Base-by-base conservation (phyloP, 495 filamentous ascomycete species). In the Aspergillus biplanus region DNA sequence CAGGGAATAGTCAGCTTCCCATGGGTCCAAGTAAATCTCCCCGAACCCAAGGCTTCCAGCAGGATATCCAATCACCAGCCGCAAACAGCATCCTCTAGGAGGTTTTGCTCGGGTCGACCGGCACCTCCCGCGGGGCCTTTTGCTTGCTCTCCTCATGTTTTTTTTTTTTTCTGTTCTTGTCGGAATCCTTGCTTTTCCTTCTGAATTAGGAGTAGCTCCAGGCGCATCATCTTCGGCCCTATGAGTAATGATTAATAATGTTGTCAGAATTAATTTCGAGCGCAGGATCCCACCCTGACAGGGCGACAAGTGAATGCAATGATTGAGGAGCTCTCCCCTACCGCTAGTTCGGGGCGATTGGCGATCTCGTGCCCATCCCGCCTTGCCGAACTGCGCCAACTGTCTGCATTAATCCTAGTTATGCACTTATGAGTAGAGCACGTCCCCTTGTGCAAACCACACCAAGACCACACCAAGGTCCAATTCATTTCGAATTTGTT, bases 1-100 rank as follows among this genome's bases (percentile, higher is more conserved):
- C 59, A 58, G 47, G 58, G 54, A 62, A 65, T 65, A 62, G 64
- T 58, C 27, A 48, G 21, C 35, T 35, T 49, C 32, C 31, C 12
- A 60, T 56, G 35, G 56, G 33, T 34, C 47, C 44, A 58, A 39
- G 46, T 44, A 44, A 57, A 62, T 56, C 33, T 32, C 53, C 34
- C 31, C 37, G 13, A 47, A 5, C 60, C 54, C 21, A 39, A 27
- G 21, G 39, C 44, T 35, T 31, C 9, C 16, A 27, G 56, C 52
- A 47, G 46, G 18, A 37, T 55, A 18, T 39, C 52, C 49, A 56
- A 52, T 60, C 52, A 65, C 52, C 58, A 56, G 63, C 63, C 52
- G 58, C 58, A 61, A 57, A 57, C 63, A 39, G 58, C 58, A n/a
- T 4, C 39, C 39, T 52, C 33, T 47, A 31, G 11, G 49, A 37